phyloP scores from a whole-genome alignment of 2,329 filamentous ascomycete species.

The Trichoderma sp. region DNA sequence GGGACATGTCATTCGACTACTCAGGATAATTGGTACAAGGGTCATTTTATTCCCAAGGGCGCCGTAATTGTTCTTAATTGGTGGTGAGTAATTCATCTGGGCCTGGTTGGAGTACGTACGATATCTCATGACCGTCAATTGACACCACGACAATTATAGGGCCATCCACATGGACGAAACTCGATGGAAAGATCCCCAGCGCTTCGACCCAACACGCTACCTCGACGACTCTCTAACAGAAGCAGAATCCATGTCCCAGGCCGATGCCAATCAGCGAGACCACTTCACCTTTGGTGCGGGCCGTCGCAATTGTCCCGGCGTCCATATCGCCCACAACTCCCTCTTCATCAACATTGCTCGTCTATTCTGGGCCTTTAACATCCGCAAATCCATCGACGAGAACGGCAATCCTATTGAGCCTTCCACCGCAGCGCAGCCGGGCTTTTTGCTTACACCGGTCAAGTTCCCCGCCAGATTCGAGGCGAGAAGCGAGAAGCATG shows the following conservation, averaged over 20 bases:
- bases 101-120: accelerated
- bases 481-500: neutral
- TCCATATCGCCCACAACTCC: constrained; percentile 50
- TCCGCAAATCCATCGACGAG: constrained; percentile 21
- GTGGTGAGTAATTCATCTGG: neutral
- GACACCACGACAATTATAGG: neutral
- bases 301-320: constrained; percentile 56
- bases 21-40: constrained; percentile 1
- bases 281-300: constrained; percentile 56
- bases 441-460: constrained; percentile 6
- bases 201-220: constrained; percentile 22
- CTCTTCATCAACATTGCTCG: constrained; percentile 47
- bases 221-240: constrained; percentile 27
- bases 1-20: constrained; percentile 9
- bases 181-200: constrained; percentile 10
- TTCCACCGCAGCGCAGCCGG: constrained; percentile 5
- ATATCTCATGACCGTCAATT: neutral
- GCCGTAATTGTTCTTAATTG: constrained; percentile 2
- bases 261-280: constrained; percentile 44
- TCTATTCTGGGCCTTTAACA: constrained; percentile 48
- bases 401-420: constrained; percentile 15
- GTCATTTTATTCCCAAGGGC: constrained; percentile 7
- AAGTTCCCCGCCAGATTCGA: constrained; percentile 13
- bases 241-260: constrained; percentile 29
- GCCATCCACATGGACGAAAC: constrained; percentile 18